Conservation (phyloP, 2,329 filamentous ascomycete genomes). For the Clonostachys rhizophaga region DNA sequence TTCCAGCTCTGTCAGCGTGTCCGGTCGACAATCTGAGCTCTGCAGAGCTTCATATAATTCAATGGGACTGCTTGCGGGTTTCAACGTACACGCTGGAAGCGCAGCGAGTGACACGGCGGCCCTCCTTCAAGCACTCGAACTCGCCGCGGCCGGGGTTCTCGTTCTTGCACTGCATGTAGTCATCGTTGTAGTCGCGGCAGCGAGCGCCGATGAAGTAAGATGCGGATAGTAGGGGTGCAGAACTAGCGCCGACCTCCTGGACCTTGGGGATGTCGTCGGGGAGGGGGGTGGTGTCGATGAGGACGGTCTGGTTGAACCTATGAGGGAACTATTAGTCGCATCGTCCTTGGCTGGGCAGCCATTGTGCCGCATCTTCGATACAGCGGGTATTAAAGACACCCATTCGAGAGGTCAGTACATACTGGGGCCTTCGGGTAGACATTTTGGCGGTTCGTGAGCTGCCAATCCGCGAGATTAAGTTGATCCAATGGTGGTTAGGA, state of each 20-base stretch:
- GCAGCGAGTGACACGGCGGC: slow-evolving; percentile 92
- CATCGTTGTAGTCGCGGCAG: slow-evolving; percentile 94
- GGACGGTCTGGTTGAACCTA: slow-evolving; percentile 91
- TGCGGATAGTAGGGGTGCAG: slow-evolving; percentile 85
- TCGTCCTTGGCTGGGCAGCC: slow-evolving; percentile 16
- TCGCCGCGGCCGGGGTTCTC: slow-evolving; percentile 89
- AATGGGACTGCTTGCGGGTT: not conserved
- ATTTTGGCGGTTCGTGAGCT: slow-evolving; percentile 25
- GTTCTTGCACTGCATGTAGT: slow-evolving; percentile 99
- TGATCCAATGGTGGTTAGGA: too few relatives aligned
- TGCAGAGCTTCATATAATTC: not conserved
- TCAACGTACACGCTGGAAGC: slow-evolving; percentile 85
- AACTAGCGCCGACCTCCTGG: slow-evolving; percentile 88
- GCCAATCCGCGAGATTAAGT: slow-evolving; percentile 9
- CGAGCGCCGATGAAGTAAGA: slow-evolving; percentile 96
- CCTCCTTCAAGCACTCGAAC: slow-evolving; percentile 93
- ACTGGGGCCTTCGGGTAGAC: slow-evolving; percentile 36
- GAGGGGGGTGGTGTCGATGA: slow-evolving; percentile 94
- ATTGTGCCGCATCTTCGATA: not conserved
- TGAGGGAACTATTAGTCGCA: slow-evolving; percentile 8
- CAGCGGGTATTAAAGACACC: too few relatives aligned
- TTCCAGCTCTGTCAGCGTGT: not conserved
- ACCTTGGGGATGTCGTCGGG: slow-evolving; percentile 89
- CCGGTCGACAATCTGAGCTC: not conserved
- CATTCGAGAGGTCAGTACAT: slow-evolving; percentile 12